phyloP scores from a whole-genome alignment of 2,329 filamentous ascomycete genomes.

The Tolypocladium pustulatum region DNA sequence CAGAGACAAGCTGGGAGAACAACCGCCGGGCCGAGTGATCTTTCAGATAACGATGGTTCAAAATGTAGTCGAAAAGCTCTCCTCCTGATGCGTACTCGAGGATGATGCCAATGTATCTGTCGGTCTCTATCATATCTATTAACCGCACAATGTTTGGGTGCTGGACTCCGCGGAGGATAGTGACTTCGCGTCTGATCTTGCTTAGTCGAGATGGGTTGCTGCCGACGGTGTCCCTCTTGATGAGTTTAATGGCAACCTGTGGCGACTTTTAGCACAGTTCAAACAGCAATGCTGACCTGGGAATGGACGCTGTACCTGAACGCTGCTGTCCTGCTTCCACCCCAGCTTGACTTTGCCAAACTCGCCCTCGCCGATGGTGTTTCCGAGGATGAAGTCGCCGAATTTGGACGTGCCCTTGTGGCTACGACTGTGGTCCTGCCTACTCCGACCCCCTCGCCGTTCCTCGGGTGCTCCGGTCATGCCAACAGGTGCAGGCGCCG shows the following conservation, averaged over 20 bases:
- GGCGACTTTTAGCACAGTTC: conserved; percentile 5
- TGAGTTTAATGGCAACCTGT: conserved; percentile 93
- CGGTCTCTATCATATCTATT: conserved; percentile 97
- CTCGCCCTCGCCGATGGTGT: conserved; percentile 93
- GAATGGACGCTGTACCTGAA: conserved; percentile 46
- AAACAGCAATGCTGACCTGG: not conserved
- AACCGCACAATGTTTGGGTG: conserved; percentile 96
- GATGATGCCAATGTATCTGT: conserved; percentile 94
- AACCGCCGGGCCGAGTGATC: conserved; percentile 82
- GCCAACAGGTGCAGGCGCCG: conserved; percentile 32
- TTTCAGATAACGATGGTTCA: conserved; percentile 93
- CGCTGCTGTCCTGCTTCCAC: conserved; percentile 91
- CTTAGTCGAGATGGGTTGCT: conserved; percentile 80
- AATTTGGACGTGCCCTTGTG: conserved; percentile 71
- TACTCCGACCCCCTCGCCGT: conserved; percentile 40
- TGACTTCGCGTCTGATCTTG: conserved; percentile 96
- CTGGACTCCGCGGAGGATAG: conserved; percentile 75
- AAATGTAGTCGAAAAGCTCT: conserved; percentile 95
- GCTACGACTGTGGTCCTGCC: conserved; percentile 44
- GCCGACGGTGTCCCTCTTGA: conserved; percentile 82
- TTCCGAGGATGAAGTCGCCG: conserved; percentile 89
- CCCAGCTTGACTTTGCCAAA: conserved; percentile 98
- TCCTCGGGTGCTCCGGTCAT: conserved; percentile 34
- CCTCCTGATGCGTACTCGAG: conserved; percentile 96
- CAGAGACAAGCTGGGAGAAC: conserved; percentile 92